Percentiles rank a stretch among this genome's conserved stretches.
These are phyloP conservation scores for Warburgia ugandensis DNA, from an alignment of 164 flowering plant genomes.

Conservation along the genomic window DNA sequence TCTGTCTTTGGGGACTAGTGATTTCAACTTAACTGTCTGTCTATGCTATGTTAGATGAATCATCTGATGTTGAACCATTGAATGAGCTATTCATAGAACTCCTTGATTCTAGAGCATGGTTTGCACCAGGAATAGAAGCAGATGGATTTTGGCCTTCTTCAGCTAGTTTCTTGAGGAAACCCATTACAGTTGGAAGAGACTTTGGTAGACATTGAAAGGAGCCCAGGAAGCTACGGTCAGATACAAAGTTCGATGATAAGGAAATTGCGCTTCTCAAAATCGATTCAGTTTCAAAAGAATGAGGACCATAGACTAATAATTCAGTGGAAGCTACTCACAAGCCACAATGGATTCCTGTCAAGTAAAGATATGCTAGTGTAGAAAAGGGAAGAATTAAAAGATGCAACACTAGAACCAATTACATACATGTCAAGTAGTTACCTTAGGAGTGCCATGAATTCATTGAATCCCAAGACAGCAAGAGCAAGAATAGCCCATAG, in stretches of 20 bases:
- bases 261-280: background rate
- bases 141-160: constrained; percentile 32
- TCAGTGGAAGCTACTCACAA: constrained; percentile 39
- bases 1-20: constrained; percentile 42
- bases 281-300: no score
- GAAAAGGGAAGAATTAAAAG: background rate
- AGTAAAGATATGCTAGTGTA: background rate
- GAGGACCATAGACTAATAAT: background rate
- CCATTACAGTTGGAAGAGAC: constrained; percentile 49
- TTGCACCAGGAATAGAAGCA: constrained; percentile 27
- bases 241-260: background rate
- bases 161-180: constrained; percentile 40
- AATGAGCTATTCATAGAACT: constrained; percentile 16
- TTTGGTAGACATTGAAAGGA: constrained; percentile 37
- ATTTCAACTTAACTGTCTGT: constrained; percentile 33
- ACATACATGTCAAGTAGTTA: constrained; percentile 17
- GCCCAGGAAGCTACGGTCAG: constrained; percentile 42
- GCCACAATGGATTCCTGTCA: constrained; percentile 71
- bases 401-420: background rate
- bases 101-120: constrained; percentile 32
- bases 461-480: constrained; percentile 67
- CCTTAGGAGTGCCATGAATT: constrained; percentile 62
- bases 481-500: constrained; percentile 71
- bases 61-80: constrained; percentile 29
- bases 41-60: constrained; percentile 25